Conservation (phyloP, 2,329 filamentous ascomycete genomes). For the Blumeriella jaapii region DNA sequence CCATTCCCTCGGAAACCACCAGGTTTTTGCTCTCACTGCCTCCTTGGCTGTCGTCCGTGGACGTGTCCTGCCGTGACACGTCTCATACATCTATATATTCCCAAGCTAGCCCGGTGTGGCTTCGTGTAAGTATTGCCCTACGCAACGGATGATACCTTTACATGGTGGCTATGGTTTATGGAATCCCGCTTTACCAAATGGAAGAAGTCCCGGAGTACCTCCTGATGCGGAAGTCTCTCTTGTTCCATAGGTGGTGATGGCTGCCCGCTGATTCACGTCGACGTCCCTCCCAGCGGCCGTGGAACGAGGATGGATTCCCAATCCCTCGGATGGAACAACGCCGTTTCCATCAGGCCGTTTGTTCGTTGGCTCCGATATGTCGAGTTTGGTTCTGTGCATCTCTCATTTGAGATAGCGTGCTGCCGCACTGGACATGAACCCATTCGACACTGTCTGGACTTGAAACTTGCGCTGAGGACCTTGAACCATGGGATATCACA, state of each 20-base stretch:
- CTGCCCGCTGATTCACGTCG: neutral
- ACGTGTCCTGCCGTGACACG: slow-evolving; percentile 6
- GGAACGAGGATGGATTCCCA: neutral
- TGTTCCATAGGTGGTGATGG: neutral
- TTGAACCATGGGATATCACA: neutral
- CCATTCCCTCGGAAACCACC: slow-evolving; percentile 5
- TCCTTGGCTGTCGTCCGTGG: slow-evolving; percentile 6
- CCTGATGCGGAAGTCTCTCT: neutral
- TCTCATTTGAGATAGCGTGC: slow-evolving; percentile 6
- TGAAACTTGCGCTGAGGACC: neutral
- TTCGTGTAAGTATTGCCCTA: slow-evolving; percentile 16
- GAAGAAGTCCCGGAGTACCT: neutral
- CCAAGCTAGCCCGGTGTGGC: slow-evolving; percentile 2
- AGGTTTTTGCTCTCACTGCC: slow-evolving; percentile 9
- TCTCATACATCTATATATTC: slow-evolving; percentile 1
- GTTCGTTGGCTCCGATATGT: neutral
- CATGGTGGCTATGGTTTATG: slow-evolving; percentile 1
- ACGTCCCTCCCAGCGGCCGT: neutral
- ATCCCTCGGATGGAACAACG: neutral
- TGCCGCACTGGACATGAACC: slow-evolving; percentile 8
- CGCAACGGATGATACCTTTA: slow-evolving; percentile 4
- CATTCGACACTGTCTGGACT: slow-evolving; percentile 2
- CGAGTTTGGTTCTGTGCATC: neutral
- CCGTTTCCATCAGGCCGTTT: no score
- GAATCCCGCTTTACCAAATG: slow-evolving; percentile 1